Base-by-base conservation (phyloP, 805 yeast genomes). In the Pichia membranifaciens region DNA sequence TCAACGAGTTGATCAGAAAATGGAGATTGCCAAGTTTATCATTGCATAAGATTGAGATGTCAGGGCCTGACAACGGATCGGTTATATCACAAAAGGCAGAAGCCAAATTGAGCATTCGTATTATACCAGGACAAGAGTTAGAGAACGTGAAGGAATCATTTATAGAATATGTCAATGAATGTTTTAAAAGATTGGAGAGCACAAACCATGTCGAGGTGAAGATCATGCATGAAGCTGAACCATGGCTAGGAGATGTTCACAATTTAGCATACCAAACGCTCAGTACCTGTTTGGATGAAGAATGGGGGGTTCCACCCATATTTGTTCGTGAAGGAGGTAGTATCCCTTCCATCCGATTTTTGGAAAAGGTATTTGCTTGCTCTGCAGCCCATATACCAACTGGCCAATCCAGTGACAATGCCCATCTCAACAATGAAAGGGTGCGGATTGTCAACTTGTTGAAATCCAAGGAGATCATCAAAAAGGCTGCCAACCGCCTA, bases 291-390 rank as follows among this genome's bases (percentile, higher is more conserved):
- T 70, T 91, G 29, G 66, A 70, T 37, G 63, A 69, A 4, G 86
- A 81, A 47, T 91, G 99, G 99, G 79, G 77, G 0, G 67, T 72
- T 12, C 87, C 85, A 46, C 97, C 98, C 2, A 68, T 91, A 37
- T 83, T 81, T 51, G 87, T 93, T 29, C 78, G 98, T 54, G 99
- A 93, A 68, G 99, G 99, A 51, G 99, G 99, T 0, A 87, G 97
- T 0, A 89, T 91, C 62, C 97, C 99, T 2, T 83, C 91, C 10
- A 81, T 93, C 7, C 68, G 96, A 52, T 84, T 84, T 51, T 67
- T 91, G 54, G 99, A 91, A 58, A 86, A 86, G 62, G 70, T 76
- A 12, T 86, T 91, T 54, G 65, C 74, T 44, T 96, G 98, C 3
- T 87, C 87, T 22, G 98, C 96, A 1, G 95, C 91, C 0, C 98